A percentile compares a stretch with the other conserved stretches of the same genome.
These are phyloP conservation scores for Colletotrichum lentis DNA, from an alignment of 2,329 filamentous ascomycete species.

Conservation along the genomic window DNA sequence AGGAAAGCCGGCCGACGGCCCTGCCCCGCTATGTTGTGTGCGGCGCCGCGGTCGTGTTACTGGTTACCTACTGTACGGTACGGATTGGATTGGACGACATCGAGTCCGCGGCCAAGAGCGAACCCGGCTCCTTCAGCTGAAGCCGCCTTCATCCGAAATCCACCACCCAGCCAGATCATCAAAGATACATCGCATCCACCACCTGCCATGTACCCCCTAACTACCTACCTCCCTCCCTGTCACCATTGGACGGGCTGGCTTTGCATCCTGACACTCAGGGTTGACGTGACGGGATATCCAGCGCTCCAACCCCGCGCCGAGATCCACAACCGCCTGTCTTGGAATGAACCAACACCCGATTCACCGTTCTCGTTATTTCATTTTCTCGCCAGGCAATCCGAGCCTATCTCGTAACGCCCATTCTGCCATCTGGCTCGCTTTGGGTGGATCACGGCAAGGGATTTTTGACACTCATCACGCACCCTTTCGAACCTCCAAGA, in stretches of 20 bases:
- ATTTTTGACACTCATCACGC: slow-evolving; percentile 25
- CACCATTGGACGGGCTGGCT: neutral
- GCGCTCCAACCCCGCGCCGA: slow-evolving; percentile 36
- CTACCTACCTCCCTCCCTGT: neutral
- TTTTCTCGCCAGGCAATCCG: slow-evolving; percentile 30
- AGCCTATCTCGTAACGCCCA: slow-evolving; percentile 34
- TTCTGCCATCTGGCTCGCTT: slow-evolving; percentile 29
- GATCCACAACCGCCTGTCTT: slow-evolving; percentile 34
- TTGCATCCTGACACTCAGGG: slow-evolving; percentile 12
- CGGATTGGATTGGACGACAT: slow-evolving; percentile 7
- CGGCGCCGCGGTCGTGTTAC: slow-evolving; percentile 3
- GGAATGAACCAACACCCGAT: slow-evolving; percentile 35
- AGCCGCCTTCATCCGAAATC: slow-evolving; percentile 17
- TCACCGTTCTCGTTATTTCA: slow-evolving; percentile 31
- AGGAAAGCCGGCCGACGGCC: neutral
- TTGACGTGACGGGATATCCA: slow-evolving; percentile 18
- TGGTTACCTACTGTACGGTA: slow-evolving; percentile 8
- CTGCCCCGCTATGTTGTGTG: slow-evolving; percentile 1
- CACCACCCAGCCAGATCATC: neutral
- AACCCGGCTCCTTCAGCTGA: neutral
- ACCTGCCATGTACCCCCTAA: neutral
- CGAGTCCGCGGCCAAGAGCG: neutral
- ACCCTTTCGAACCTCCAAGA: slow-evolving; percentile 29
- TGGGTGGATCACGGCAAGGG: slow-evolving; percentile 25
- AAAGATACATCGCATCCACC: slow-evolving; percentile 1